These are phyloP conservation scores for Diphasiastrum complanatum DNA, from an alignment of 83 land plant genomes.

Conservation along the genomic window DNA sequence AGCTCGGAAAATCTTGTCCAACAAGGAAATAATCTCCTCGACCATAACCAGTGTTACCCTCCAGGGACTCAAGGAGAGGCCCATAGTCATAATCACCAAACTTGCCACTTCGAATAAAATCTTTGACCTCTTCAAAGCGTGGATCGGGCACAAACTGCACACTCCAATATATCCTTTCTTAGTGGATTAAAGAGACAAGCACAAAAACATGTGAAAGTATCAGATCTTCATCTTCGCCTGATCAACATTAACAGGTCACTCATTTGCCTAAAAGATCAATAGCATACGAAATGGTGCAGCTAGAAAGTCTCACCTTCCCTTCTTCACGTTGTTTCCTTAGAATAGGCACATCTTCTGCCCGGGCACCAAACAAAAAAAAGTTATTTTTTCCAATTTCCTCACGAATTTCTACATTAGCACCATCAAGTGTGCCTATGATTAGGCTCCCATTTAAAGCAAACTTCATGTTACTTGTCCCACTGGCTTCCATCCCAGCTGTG, in stretches of 20 bases:
- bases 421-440: constrained; percentile 94
- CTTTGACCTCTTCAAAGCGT: constrained; percentile 82
- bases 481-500: constrained; percentile 98
- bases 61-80: constrained; percentile 78
- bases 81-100: constrained; percentile 74
- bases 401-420: constrained; percentile 94
- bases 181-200: too few relatives aligned
- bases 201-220: too few relatives aligned
- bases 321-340: constrained; percentile 69
- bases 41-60: constrained; percentile 82
- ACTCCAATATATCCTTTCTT: too few relatives aligned
- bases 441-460: constrained; percentile 90
- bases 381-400: constrained; percentile 86
- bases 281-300: too few relatives aligned
- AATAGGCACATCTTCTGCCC: constrained; percentile 67
- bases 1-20: constrained; percentile 78
- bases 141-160: constrained; percentile 81
- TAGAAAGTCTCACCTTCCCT: constrained; percentile 70
- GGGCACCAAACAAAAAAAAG: constrained; percentile 92
- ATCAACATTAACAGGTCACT: too few relatives aligned
- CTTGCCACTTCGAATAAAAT: constrained; percentile 52
- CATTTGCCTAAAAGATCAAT: too few relatives aligned
- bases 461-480: constrained; percentile 99
- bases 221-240: too few relatives aligned
- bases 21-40: constrained; percentile 91